Evolutionary conservation across 2,329 filamentous ascomycete species (phyloP).

Genomic region (Talaromyces sp.): DNA sequence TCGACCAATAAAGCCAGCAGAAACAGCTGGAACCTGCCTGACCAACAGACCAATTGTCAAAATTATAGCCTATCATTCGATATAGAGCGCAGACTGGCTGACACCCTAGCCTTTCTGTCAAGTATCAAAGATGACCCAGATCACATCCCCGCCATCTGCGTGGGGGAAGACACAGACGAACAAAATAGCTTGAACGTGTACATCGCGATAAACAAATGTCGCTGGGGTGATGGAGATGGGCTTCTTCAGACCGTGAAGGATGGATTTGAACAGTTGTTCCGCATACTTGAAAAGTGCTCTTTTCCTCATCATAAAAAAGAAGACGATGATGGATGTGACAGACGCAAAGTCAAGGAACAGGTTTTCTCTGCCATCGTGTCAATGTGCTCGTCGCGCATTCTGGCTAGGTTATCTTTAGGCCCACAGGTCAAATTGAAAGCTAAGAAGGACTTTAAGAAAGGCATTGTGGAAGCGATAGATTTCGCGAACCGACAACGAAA

Average conservation of each 20-base stretch:
- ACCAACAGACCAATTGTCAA: background rate
- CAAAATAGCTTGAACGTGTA: conserved; percentile 21
- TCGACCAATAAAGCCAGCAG: background rate
- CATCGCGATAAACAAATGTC: conserved; percentile 28
- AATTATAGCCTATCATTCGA: conserved; percentile 27
- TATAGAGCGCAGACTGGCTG: conserved; percentile 25
- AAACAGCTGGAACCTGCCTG: background rate
- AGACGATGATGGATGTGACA: background rate
- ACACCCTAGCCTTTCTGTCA: conserved; percentile 31
- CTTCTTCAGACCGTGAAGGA: conserved; percentile 15
- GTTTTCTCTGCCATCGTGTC: conserved; percentile 25
- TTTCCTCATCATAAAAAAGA: background rate
- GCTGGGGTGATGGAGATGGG: conserved; percentile 13
- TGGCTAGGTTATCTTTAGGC: conserved; percentile 22
- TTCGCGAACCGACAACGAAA: background rate
- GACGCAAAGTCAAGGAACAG: background rate
- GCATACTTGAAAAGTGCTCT: background rate
- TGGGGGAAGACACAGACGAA: conserved; percentile 20
- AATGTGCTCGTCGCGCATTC: conserved; percentile 29
- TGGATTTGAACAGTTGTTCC: conserved; percentile 1
- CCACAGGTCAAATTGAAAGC: too few species aligned
- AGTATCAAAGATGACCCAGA: conserved; percentile 23
- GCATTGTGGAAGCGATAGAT: background rate
- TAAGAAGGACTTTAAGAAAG: conserved; percentile 2
- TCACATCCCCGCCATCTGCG: conserved; percentile 32